Evolutionary conservation across 2,329 filamentous ascomycete genomes (phyloP).

Genomic region (Colletotrichum echinochloae): DNA sequence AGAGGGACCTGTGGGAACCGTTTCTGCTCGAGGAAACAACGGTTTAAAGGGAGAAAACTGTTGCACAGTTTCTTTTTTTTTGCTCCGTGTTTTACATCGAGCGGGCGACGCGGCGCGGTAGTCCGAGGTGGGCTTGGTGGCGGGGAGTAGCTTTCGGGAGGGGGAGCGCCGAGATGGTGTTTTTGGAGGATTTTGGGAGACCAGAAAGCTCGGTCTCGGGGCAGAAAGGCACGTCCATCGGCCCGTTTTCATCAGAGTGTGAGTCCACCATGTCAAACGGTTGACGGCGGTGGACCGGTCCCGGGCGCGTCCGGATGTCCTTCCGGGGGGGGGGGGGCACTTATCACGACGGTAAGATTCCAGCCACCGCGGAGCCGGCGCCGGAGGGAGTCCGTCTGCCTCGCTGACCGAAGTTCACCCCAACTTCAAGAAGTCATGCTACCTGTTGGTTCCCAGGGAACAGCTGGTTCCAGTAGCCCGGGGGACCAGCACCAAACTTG

Average conservation of each 20-base stretch:
- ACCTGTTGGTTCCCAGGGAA: neutral
- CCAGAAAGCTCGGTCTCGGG: neutral
- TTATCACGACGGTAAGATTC: no score
- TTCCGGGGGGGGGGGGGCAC: neutral
- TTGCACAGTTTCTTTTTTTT: no score
- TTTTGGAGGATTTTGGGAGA: constrained; percentile 3
- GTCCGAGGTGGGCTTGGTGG: neutral
- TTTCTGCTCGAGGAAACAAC: neutral
- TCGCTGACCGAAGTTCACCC: neutral
- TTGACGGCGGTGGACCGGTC: neutral
- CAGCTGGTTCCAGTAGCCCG: neutral
- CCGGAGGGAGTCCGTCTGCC: neutral
- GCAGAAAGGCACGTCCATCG: neutral
- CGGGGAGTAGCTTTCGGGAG: neutral
- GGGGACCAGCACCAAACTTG: neutral
- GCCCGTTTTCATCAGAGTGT: neutral
- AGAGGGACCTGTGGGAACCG: neutral
- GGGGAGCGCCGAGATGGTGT: neutral
- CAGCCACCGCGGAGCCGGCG: neutral
- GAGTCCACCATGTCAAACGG: neutral
- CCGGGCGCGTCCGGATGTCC: neutral
- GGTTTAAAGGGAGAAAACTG: neutral
- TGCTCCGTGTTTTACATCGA: neutral
- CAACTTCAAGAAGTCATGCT: no score
- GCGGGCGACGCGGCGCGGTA: neutral